Evolutionary conservation across 2,329 filamentous ascomycete genomes (phyloP).

Genomic region (Fusarium irregulare): DNA sequence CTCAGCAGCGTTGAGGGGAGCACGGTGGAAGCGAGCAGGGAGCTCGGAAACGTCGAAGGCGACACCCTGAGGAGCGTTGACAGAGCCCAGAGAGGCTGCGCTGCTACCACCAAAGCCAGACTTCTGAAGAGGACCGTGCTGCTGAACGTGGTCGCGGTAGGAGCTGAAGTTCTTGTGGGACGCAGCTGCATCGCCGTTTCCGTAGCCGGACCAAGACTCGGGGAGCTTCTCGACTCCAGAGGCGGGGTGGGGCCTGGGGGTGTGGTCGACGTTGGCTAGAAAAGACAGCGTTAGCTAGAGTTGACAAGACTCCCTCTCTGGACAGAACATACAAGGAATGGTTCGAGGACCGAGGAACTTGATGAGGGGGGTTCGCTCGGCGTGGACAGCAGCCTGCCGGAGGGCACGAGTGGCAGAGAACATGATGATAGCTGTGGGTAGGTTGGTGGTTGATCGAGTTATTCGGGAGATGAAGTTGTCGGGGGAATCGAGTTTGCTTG

Average conservation of each 20-base stretch:
- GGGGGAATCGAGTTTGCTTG: conserved; percentile 11
- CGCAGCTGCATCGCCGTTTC: conserved; percentile 50
- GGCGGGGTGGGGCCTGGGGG: conserved; percentile 78
- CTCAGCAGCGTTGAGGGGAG: conserved; percentile 80
- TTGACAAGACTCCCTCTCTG: background rate
- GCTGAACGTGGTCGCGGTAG: conserved; percentile 82
- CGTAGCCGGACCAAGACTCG: conserved; percentile 56
- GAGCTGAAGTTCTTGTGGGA: conserved; percentile 74
- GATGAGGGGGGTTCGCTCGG: conserved; percentile 71
- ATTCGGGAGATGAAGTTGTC: conserved; percentile 20
- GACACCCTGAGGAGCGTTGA: conserved; percentile 77
- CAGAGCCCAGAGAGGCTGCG: conserved; percentile 77
- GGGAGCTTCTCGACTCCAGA: conserved; percentile 75
- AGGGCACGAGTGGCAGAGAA: conserved; percentile 66
- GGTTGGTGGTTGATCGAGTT: conserved; percentile 6
- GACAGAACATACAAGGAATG: conserved; percentile 63
- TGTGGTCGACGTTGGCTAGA: conserved; percentile 78
- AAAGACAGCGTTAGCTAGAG: conserved; percentile 32
- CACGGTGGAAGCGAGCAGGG: conserved; percentile 82
- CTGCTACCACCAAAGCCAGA: conserved; percentile 69
- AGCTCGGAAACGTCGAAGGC: conserved; percentile 92
- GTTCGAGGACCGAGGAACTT: conserved; percentile 70
- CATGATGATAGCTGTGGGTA: conserved; percentile 55
- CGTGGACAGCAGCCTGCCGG: conserved; percentile 68
- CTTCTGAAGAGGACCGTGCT: conserved; percentile 79